Evolutionary conservation across 164 flowering plant species (phyloP), one percentile per base, ranked within the genome.

Genomic region (Magnolia officinalis): DNA sequence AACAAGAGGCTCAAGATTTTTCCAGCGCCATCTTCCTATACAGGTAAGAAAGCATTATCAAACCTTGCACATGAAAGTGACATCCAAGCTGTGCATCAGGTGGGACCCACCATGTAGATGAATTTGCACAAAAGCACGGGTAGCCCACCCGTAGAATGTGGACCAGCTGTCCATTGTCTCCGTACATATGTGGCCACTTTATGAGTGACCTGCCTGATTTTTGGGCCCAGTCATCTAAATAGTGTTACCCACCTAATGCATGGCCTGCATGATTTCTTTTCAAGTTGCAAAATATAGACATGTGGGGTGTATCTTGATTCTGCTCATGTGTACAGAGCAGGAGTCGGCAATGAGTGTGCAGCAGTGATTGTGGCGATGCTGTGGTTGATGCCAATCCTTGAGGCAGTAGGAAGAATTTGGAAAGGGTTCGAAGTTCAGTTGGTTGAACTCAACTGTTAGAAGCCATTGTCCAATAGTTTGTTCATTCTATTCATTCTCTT

Each of bases 401-500:
- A 7, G 73, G 8, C 67, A 63, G 74, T 61, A 18, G 78, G 24
- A 72, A 37, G 55, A 37, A 70, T 4, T 45, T 23, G 31, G 74
- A 71, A 37, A 37, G 29, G n/a, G n/a, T 70, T 70, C 29, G 59
- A 58, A 51, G 74, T 21, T 51, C 31, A 52, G 63, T 37, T 11
- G 31, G 45, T 55, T 72, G 63, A 72, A 14, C 20, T 21, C 74
- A 21, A 72, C 21, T 2, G 49, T 72, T 55, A 16, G 13, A 72
- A 72, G 63, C 55, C 8, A 49, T 29, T 49, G 55, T 70, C 50
- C 13, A 68, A 65, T 21, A 31, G 71, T 31, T 68, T 68, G 71
- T 68, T 68, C 51, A 68, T 31, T 37, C 31, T 37, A 68, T 29
- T 68, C 51, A 68, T 68, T 68, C 68, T 65, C 68, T 23, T 68